Evolutionary conservation across 148 eudicot genomes (phyloP), one percentile per base, ranked within the genome.

Genomic region (Polygonum maritimum): DNA sequence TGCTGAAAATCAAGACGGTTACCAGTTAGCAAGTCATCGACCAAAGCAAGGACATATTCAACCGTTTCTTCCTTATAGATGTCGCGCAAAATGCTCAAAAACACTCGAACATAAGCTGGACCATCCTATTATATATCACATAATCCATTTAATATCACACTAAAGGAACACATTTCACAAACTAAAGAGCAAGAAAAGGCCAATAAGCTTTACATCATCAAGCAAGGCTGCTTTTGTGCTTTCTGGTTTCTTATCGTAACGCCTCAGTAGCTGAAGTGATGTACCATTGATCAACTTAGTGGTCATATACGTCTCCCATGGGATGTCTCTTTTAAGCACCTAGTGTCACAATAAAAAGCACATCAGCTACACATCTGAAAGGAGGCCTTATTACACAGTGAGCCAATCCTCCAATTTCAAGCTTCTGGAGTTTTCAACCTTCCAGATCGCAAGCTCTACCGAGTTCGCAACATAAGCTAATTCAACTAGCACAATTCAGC

Each of bases 241-340:
- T 79, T 89, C 93, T 15, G 94, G 69, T 81, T 80, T 90, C 77
- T 94, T 90, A 84, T 94, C 97, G 77, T 89, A 94, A 48, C 94
- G 89, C 85, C 97, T 85, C 77, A 94, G 76, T 80, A 92, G 89
- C 89, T 94, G 98, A 69, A 94, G 96, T 69, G 91, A 85, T 78
- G 92, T 94, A 80, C 97, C 92, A 0, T 86, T 78, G 79, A 94
- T 92, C 83, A 94, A 83, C 88, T 92, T 94, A 26, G 96, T 94
- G 7, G 90, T 89, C 96, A 88, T 92, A 86, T 94, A 94, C 6
- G 97, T 92, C 87, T 94, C 98, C 98, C 98, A 94, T 77, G 98
- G 97, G 78, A 94, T 92, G 79, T 92, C 98, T 81, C 98, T 91
- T 85, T 79, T 83, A 71, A 93, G 87, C 77, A 93, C 98, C 98